These are phyloP conservation scores for Dactylellina leptospora DNA, from an alignment of 2,329 filamentous ascomycete genomes.

Conservation along the genomic window DNA sequence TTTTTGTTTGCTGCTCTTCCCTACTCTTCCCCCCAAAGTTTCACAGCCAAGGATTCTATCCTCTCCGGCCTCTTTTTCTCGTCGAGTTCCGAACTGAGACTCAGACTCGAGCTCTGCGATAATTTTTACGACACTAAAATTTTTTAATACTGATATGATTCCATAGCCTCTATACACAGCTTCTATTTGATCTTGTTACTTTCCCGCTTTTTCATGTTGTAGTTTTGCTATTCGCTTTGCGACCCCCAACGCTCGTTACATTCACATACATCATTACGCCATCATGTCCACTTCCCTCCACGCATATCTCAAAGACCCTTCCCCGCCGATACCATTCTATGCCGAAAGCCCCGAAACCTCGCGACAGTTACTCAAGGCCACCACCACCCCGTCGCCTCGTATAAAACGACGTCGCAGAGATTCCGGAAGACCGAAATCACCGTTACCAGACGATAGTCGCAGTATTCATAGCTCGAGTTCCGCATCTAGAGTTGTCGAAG, in stretches of 20 bases:
- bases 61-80: no score
- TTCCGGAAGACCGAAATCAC: conserved; percentile 30
- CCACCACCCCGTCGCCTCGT: conserved; percentile 43
- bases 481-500: conserved; percentile 18
- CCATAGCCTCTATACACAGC: conserved; percentile 16
- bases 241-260: conserved; percentile 10
- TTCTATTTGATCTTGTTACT: background rate
- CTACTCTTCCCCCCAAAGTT: conserved; percentile 12
- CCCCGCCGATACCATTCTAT: conserved; percentile 44
- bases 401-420: conserved; percentile 38
- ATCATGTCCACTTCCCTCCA: conserved; percentile 37
- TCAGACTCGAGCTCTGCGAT: background rate
- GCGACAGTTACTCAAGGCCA: conserved; percentile 40
- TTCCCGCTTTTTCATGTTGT: conserved; percentile 15
- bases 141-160: conserved; percentile 1
- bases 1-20: conserved; percentile 26
- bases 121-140: background rate
- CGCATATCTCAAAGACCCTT: conserved; percentile 21
- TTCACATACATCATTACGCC: conserved; percentile 17
- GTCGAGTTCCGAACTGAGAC: conserved; percentile 9
- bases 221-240: conserved; percentile 11
- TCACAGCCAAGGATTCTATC: conserved; percentile 31
- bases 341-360: conserved; percentile 47
- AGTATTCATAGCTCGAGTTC: conserved; percentile 18
- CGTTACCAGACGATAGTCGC: conserved; percentile 35